These are phyloP conservation scores for Elaphomyces granulatus DNA, from an alignment of 495 filamentous ascomycete species.

Conservation along the genomic window DNA sequence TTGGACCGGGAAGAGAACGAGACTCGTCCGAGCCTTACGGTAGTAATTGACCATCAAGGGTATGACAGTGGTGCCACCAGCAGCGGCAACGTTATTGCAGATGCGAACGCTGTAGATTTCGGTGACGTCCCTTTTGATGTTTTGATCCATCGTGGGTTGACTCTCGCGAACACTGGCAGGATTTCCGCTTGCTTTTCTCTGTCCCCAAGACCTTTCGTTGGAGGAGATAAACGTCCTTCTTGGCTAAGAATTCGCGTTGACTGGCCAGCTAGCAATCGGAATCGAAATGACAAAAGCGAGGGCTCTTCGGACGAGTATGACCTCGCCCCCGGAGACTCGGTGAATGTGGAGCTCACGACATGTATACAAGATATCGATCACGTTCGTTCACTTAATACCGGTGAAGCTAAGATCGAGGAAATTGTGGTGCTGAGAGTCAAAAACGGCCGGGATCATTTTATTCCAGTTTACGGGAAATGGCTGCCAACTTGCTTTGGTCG, in stretches of 20 bases:
- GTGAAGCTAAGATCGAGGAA: slow-evolving; percentile 54
- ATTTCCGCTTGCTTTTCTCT: slow-evolving; percentile 64
- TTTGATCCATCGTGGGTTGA: slow-evolving; percentile 47
- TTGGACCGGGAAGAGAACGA: slow-evolving; percentile 91
- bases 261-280: slow-evolving; percentile 23
- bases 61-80: slow-evolving; percentile 13
- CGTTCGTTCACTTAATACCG: slow-evolving; percentile 59
- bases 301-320: slow-evolving; percentile 33
- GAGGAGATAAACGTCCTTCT: slow-evolving; percentile 30
- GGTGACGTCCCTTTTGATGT: slow-evolving; percentile 56
- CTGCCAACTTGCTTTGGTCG: slow-evolving; percentile 68
- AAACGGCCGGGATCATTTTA: slow-evolving; percentile 80
- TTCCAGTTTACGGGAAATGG: slow-evolving; percentile 68
- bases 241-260: slow-evolving; percentile 61
- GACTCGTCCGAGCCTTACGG: slow-evolving; percentile 64
- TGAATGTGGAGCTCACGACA: slow-evolving; percentile 49
- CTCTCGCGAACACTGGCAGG: slow-evolving; percentile 81
- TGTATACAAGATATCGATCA: slow-evolving; percentile 46
- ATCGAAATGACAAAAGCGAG: slow-evolving; percentile 18
- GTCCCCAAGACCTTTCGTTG: slow-evolving; percentile 46
- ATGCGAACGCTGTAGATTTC: slow-evolving; percentile 54
- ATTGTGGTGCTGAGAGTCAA: slow-evolving; percentile 79
- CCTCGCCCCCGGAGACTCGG: slow-evolving; percentile 70
- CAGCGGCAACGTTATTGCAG: slow-evolving; percentile 16
- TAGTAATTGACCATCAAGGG: slow-evolving; percentile 56